Evolutionary conservation across 768 basidiomycete species (phyloP).

Genomic region (Strobilomyces dryophilus): DNA sequence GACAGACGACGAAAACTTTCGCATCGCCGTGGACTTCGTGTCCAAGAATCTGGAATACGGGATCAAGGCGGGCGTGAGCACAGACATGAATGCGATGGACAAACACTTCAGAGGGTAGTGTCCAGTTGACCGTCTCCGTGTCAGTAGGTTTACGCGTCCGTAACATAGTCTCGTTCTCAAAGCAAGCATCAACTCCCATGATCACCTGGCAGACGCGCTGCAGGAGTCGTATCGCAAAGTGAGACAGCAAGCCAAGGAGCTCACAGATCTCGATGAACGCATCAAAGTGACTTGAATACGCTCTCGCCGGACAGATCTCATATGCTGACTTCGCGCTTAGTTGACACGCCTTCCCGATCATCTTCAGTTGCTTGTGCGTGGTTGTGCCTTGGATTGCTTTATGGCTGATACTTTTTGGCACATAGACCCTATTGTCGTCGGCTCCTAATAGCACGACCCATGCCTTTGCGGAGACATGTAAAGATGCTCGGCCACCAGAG

Average conservation of each 20-base stretch:
- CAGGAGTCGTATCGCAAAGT: constrained; percentile 48
- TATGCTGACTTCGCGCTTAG: constrained; percentile 30
- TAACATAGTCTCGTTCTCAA: constrained; percentile 54
- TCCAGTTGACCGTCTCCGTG: constrained; percentile 2
- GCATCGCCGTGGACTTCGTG: constrained; percentile 50
- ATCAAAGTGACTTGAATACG: constrained; percentile 45
- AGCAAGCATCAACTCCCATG: constrained; percentile 63
- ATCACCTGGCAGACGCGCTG: constrained; percentile 58
- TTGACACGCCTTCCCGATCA: constrained; percentile 63
- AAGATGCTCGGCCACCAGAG: constrained; percentile 34
- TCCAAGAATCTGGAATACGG: constrained; percentile 57
- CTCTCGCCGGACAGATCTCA: not conserved
- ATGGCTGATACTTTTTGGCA: constrained; percentile 1
- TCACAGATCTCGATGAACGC: constrained; percentile 60
- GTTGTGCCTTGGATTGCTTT: not conserved
- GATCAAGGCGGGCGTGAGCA: constrained; percentile 51
- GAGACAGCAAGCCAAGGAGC: constrained; percentile 44
- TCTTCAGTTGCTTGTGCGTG: constrained; percentile 64
- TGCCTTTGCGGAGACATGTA: constrained; percentile 49
- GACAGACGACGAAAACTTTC: constrained; percentile 40
- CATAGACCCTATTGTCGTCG: constrained; percentile 53
- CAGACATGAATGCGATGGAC: constrained; percentile 53
- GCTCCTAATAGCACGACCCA: constrained; percentile 49
- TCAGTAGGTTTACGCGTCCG: constrained; percentile 11
- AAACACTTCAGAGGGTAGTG: constrained; percentile 51